These are phyloP conservation scores for Larix sibirica DNA, from an alignment of 83 land plant genomes.

Conservation along the genomic window DNA sequence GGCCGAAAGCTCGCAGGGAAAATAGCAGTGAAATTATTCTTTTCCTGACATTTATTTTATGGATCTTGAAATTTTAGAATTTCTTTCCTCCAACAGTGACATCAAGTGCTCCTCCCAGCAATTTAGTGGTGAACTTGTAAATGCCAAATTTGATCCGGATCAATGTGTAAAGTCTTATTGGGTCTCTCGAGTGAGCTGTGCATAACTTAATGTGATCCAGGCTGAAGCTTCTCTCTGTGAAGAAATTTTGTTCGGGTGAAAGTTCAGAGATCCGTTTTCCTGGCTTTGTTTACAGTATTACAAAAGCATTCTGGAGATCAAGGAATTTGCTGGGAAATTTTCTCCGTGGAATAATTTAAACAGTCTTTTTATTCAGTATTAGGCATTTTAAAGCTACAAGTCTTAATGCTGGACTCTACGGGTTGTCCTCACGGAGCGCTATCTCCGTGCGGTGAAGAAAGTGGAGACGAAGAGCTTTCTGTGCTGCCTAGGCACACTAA, in stretches of 20 bases:
- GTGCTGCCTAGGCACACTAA: conserved; percentile 59
- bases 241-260: too few relatives aligned
- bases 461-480: conserved; percentile 26
- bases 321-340: neutral
- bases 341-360: neutral
- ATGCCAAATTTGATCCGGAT: too few relatives aligned
- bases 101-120: too few relatives aligned
- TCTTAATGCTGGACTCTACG: neutral
- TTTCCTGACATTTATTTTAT: too few relatives aligned
- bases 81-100: too few relatives aligned
- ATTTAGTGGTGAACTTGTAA: too few relatives aligned
- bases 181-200: too few relatives aligned
- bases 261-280: too few relatives aligned
- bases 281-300: too few relatives aligned
- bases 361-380: neutral
- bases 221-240: too few relatives aligned
- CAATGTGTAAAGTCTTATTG: too few relatives aligned
- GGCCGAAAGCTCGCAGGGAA: neutral
- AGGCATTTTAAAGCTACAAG: too few relatives aligned
- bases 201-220: neutral
- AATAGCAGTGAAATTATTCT: neutral
- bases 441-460: conserved; percentile 19
- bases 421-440: conserved; percentile 2
- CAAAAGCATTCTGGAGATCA: neutral
- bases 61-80: neutral